These are phyloP conservation scores for Picochlorum sp. DNA, from an alignment of 139 green algal genomes.

Conservation along the genomic window DNA sequence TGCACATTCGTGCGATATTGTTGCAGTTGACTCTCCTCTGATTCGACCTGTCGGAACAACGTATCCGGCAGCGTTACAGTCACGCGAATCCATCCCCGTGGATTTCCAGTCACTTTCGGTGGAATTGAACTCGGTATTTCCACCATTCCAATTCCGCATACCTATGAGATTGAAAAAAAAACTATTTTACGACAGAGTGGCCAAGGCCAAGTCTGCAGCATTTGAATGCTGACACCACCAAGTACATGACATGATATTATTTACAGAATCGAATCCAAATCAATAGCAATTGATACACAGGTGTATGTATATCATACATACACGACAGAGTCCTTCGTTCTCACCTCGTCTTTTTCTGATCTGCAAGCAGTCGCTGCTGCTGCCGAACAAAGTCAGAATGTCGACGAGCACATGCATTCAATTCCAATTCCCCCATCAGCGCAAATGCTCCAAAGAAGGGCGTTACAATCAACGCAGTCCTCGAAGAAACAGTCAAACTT, in stretches of 20 bases:
- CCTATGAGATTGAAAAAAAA: too few species aligned
- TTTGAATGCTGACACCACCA: too few species aligned
- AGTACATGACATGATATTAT: too few species aligned
- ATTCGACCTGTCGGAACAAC: background rate
- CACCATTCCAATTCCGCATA: too few species aligned
- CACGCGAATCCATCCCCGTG: background rate
- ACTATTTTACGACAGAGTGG: too few species aligned
- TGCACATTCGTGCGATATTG: too few species aligned
- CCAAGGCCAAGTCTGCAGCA: too few species aligned
- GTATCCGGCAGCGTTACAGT: background rate
- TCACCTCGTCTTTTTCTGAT: too few species aligned
- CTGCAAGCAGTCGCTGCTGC: background rate
- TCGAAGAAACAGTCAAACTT: conserved; percentile 17
- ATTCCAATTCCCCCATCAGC: conserved; percentile 30
- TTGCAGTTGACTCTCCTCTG: background rate
- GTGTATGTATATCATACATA: too few species aligned
- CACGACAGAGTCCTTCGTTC: too few species aligned
- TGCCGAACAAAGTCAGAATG: background rate
- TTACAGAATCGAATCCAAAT: too few species aligned
- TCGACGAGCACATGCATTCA: conserved; percentile 31
- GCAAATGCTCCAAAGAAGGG: conserved; percentile 41
- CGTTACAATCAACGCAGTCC: conserved; percentile 29
- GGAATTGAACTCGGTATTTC: background rate
- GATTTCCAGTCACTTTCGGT: background rate
- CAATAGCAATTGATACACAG: too few species aligned